Percentiles rank a stretch among this genome's conserved stretches.
These are phyloP conservation scores for Suillus americanus DNA, from an alignment of 768 basidiomycete genomes.

Conservation along the genomic window DNA sequence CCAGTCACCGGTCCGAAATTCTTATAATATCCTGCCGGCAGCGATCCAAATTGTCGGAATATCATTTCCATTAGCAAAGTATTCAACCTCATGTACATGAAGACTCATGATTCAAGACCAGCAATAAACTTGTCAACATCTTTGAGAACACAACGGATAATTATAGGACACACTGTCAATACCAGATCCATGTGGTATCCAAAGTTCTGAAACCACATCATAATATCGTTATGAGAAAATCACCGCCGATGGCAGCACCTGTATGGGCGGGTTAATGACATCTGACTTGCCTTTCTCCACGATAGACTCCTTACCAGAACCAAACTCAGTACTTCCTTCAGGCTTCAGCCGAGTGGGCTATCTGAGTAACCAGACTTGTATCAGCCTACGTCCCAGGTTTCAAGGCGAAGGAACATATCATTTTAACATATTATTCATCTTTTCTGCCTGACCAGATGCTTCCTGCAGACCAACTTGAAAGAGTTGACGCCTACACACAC, in stretches of 20 bases:
- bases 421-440: slow-evolving; percentile 64
- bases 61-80: too few species aligned
- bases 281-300: not conserved
- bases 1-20: too few species aligned
- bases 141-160: too few species aligned
- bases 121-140: too few species aligned
- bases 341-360: slow-evolving; percentile 64
- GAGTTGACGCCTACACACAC: slow-evolving; percentile 23
- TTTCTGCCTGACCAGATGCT: slow-evolving; percentile 33
- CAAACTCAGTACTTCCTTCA: slow-evolving; percentile 73
- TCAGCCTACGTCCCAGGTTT: slow-evolving; percentile 12
- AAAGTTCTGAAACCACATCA: too few species aligned
- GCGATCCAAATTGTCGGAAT: too few species aligned
- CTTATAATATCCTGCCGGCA: too few species aligned
- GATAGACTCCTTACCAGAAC: slow-evolving; percentile 52
- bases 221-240: slow-evolving; percentile 9
- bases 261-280: not conserved
- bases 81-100: too few species aligned
- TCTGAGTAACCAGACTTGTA: slow-evolving; percentile 21
- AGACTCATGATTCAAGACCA: too few species aligned
- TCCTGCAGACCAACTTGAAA: slow-evolving; percentile 25
- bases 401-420: slow-evolving; percentile 6
- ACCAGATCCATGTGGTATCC: too few species aligned
- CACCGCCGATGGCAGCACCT: slow-evolving; percentile 54
- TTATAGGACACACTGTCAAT: too few species aligned